Evolutionary conservation across 2,329 filamentous ascomycete species (phyloP), one percentile per base, ranked within the genome.

Genomic region (Aspergillus ibericus): DNA sequence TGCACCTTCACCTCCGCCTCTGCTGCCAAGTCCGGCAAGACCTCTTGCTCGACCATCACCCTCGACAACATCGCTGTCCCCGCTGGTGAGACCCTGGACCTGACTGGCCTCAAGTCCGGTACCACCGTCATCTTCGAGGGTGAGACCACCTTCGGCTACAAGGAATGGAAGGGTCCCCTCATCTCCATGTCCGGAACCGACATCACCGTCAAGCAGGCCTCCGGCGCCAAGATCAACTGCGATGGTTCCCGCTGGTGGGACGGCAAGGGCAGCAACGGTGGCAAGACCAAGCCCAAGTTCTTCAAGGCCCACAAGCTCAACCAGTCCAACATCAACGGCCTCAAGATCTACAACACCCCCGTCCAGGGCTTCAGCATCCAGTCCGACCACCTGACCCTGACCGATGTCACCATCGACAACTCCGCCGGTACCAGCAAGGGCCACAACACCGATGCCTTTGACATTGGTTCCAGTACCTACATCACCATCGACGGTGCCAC

Each of bases 141-240:
- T 44, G 83, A 79, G 13, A 90, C 87, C n/a, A 85, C 83, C 55
- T 90, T 87, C 67, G 87, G 80, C 18, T 89, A 88, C 75, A 77
- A 84, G 62, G 83, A 87, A 66, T 90, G 87, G 87, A 70, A 72
- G 1, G 87, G 88, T 0, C 87, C 87, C 46, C 78, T 90, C 13
- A 80, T 90, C 65, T 80, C 81, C 27, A 78, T 89, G 61, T 82
- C 82, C 1, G 88, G 87, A 40, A 82, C 73, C 35, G 76, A 78
- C 61, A 80, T 88, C 64, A 79, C 78, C 27, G 78, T 88, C 38
- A 77, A 64, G 53, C 59, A 62, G 44, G 51, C 54, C 15, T 50
- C 77, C 8, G 83, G 83, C 48, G 81, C 81, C 20, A 64, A 74
- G 1, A 80, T 89, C 53, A 78, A 89, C 65, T 83, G 84, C 56